phyloP scores from a whole-genome alignment of 371 early-diverging fungal genomes.

The Mortierella sp. region DNA sequence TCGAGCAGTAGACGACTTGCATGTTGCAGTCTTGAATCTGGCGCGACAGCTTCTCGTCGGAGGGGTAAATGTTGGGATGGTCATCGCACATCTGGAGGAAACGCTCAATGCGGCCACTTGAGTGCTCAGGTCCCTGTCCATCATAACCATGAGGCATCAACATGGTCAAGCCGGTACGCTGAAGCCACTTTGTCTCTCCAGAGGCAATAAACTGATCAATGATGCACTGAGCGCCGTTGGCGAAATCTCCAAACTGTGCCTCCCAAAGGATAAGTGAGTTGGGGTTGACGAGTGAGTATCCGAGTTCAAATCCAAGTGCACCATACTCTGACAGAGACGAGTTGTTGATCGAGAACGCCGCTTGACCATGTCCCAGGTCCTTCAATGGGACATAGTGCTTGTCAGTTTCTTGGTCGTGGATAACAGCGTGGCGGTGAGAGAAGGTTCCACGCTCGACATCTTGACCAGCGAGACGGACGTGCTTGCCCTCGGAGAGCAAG shows the following conservation, averaged over 20 bases:
- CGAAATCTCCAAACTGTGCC: constrained; percentile 98
- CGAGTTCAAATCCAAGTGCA: constrained; percentile 95
- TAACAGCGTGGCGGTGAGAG: constrained; percentile 96
- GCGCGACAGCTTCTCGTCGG: constrained; percentile 80
- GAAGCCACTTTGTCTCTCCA: constrained; percentile 98
- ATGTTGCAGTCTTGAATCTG: constrained; percentile 98
- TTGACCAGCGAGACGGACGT: constrained; percentile 94
- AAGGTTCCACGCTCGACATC: constrained; percentile 99
- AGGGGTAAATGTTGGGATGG: constrained; percentile 88
- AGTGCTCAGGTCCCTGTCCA: constrained; percentile 98
- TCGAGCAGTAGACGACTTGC: constrained; percentile 95
- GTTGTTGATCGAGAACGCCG: constrained; percentile 90
- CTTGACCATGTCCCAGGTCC: constrained; percentile 86
- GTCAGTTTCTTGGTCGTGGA: constrained; percentile 91
- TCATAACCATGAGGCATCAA: constrained; percentile 98
- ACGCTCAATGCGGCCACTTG: constrained; percentile 93
- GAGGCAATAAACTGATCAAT: constrained; percentile 96
- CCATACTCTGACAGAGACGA: constrained; percentile 97
- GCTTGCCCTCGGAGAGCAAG: constrained; percentile 88
- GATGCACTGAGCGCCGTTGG: constrained; percentile 96
- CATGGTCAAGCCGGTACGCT: constrained; percentile 92
- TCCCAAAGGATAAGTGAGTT: constrained; percentile 96
- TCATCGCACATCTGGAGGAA: constrained; percentile 96
- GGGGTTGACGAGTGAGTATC: constrained; percentile 94
- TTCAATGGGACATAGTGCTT: constrained; percentile 80